These are phyloP conservation scores for Pholiota microspora DNA, from an alignment of 768 basidiomycete species.

Conservation along the genomic window DNA sequence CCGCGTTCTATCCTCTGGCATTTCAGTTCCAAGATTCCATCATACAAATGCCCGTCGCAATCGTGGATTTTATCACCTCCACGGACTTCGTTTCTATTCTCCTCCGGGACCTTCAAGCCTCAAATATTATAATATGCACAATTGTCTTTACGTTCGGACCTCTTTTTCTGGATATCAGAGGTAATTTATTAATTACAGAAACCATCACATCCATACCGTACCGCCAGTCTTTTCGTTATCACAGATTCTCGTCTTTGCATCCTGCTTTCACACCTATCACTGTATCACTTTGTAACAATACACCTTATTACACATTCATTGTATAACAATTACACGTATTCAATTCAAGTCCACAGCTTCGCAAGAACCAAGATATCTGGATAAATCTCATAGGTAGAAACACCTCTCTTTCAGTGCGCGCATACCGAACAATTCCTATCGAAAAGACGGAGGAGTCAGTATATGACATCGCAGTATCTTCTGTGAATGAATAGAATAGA, in stretches of 20 bases:
- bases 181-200: neutral
- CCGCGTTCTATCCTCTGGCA: neutral
- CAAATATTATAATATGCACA: neutral
- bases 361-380: neutral
- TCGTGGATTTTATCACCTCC: neutral
- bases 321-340: slow-evolving; percentile 8
- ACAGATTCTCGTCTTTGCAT: neutral
- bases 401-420: slow-evolving; percentile 80
- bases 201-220: neutral
- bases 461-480: neutral
- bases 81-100: neutral
- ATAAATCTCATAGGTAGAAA: slow-evolving; percentile 60
- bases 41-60: neutral
- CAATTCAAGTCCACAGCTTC: neutral
- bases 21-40: neutral
- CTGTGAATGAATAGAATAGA: neutral
- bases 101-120: neutral
- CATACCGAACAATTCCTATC: slow-evolving; percentile 75
- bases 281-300: slow-evolving; percentile 13
- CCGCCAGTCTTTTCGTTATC: neutral
- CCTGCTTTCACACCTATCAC: slow-evolving; percentile 12
- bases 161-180: neutral
- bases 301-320: slow-evolving; percentile 4
- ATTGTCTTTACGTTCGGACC: neutral
- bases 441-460: slow-evolving; percentile 6